These are phyloP conservation scores for Phytophthora citrophthora DNA, from an alignment of 352 stramenopile genomes.

Conservation along the genomic window DNA sequence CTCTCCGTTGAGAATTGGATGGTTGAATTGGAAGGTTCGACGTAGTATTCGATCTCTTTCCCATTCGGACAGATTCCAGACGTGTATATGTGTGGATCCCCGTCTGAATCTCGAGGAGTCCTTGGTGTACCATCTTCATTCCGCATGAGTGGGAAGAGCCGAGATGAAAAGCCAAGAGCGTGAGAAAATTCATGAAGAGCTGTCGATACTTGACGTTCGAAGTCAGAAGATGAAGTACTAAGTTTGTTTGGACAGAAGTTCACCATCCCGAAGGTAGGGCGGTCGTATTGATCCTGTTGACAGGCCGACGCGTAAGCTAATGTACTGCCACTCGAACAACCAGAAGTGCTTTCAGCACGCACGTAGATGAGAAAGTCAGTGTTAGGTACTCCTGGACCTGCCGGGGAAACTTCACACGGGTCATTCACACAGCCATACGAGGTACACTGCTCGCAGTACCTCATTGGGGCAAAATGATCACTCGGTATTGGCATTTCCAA, in stretches of 20 bases:
- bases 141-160: slow-evolving; percentile 79
- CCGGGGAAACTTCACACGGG: slow-evolving; percentile 29
- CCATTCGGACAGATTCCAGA: slow-evolving; percentile 62
- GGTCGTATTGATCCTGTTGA: slow-evolving; percentile 84
- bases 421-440: slow-evolving; percentile 43
- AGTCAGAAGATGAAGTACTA: slow-evolving; percentile 40
- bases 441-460: slow-evolving; percentile 49
- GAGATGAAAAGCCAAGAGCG: slow-evolving; percentile 70
- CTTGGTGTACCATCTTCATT: slow-evolving; percentile 61
- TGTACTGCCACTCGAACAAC: slow-evolving; percentile 43
- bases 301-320: slow-evolving; percentile 79
- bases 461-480: slow-evolving; percentile 52
- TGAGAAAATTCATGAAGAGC: slow-evolving; percentile 83
- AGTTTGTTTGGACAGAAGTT: slow-evolving; percentile 80
- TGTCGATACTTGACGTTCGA: slow-evolving; percentile 62
- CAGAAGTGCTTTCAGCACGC: slow-evolving; percentile 44
- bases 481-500: slow-evolving; percentile 76
- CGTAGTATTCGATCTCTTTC: slow-evolving; percentile 45
- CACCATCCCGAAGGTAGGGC: slow-evolving; percentile 82
- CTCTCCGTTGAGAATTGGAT: slow-evolving; percentile 60
- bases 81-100: slow-evolving; percentile 32
- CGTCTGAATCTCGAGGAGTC: slow-evolving; percentile 51
- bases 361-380: slow-evolving; percentile 81
- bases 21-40: slow-evolving; percentile 43
- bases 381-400: slow-evolving; percentile 44